Conservation (phyloP, 164 flowering plant genomes). For the Aristolochia contorta region DNA sequence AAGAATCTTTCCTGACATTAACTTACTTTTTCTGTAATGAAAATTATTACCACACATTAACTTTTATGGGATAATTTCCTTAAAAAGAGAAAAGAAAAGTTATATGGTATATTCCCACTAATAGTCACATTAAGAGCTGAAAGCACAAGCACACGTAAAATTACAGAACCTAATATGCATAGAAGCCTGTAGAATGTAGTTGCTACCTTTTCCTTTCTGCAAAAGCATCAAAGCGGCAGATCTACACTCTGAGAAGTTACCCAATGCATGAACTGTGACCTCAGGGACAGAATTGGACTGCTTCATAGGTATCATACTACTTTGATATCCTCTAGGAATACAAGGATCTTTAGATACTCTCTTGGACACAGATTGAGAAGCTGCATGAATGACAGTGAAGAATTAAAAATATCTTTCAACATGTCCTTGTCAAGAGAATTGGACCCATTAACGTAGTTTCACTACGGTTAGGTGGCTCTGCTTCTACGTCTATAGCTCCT, state of each 20-base stretch:
- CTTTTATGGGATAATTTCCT: too few species aligned
- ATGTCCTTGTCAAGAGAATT: too few species aligned
- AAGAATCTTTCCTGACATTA: too few species aligned
- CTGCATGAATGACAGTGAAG: slow-evolving; percentile 25
- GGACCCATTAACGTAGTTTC: too few species aligned
- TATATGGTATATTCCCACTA: too few species aligned
- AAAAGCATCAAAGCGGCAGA: slow-evolving; percentile 65
- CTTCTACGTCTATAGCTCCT: too few species aligned
- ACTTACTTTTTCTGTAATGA: too few species aligned
- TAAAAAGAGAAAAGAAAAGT: too few species aligned
- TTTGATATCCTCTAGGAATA: slow-evolving; percentile 68
- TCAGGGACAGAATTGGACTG: slow-evolving; percentile 23
- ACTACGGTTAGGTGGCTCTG: too few species aligned
- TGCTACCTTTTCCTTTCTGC: slow-evolving; percentile 68
- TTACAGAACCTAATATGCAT: neutral
- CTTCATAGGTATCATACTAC: slow-evolving; percentile 18
- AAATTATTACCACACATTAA: too few species aligned
- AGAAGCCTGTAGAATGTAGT: neutral
- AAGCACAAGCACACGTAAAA: neutral
- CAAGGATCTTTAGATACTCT: slow-evolving; percentile 63
- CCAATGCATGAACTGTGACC: slow-evolving; percentile 43
- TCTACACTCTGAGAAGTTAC: slow-evolving; percentile 90
- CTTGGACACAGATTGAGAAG: slow-evolving; percentile 27
- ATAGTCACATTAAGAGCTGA: neutral
- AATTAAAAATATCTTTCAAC: neutral